Evolutionary conservation across 805 yeast species (phyloP), one percentile per base, ranked within the genome.

Genomic region (Kluyveromyces lactis): DNA sequence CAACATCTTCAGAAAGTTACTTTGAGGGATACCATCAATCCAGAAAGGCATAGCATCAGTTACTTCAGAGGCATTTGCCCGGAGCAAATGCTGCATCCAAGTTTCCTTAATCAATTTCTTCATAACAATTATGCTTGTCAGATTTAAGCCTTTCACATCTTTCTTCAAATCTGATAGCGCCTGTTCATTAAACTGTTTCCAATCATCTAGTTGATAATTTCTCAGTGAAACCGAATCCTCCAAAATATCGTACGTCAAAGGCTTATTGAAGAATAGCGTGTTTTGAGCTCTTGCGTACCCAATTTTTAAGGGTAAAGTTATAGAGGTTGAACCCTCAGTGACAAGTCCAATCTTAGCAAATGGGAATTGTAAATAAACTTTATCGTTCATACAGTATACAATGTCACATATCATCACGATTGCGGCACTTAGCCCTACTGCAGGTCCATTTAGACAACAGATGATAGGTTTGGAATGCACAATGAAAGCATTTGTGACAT

Each of bases 391-490:
- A 11, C 81, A 79, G 54, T 84, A 86, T 8, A 86, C 69, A 43
- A 86, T 68, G 60, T 86, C 96, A 60, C 83, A 77, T 39, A 82
- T 63, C n/a, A 81, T 73, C 10, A 85, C 79, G 38, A 86, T 58
- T 0, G 87, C 86, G 2, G 89, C 77, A 24, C 79, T 67, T 42
- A 86, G 69, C 0, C 96, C 96, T 42, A 86, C 72, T 4, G 77
- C 94, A 0, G 96, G 95, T 0, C 96, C 96, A 55, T 86, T 86
- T 42, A 86, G 67, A 3, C 86, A 89, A 32, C 76, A 75, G 19
- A 78, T 78, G 27, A 86, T 63, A 7, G 85, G 67, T 56, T 86
- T 86, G 8, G 70, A 62, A 60, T 86, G 95, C 51, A 77, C 73
- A 46, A 75, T 73, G 55, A 84, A 76, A 28, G 80, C 66, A 46